Conservation (phyloP, 352 stramenopile genomes). For the Pythium aristosporum region DNA sequence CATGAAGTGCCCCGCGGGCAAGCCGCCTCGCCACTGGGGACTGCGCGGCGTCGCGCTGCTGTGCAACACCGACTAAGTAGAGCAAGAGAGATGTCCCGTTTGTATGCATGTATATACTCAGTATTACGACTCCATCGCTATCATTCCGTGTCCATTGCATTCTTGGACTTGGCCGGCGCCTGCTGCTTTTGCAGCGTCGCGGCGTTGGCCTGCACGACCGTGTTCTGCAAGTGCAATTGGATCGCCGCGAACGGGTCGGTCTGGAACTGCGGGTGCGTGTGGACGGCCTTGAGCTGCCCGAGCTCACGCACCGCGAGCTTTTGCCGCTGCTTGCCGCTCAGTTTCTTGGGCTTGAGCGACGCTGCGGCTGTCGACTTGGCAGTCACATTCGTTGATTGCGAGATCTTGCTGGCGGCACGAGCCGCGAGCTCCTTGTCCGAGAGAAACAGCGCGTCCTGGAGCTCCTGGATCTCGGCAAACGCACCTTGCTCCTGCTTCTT, state of each 20-base stretch:
- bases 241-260: constrained; percentile 84
- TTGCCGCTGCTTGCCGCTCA: constrained; percentile 83
- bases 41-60: constrained; percentile 92
- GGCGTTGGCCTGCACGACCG: constrained; percentile 78
- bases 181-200: constrained; percentile 37
- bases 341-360: constrained; percentile 35
- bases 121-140: too few species aligned
- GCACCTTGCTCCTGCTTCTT: constrained; percentile 53
- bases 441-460: constrained; percentile 72
- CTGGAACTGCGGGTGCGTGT: constrained; percentile 80
- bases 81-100: neutral
- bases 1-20: constrained; percentile 86
- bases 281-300: constrained; percentile 81
- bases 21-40: constrained; percentile 93
- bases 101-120: constrained; percentile 7
- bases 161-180: constrained; percentile 11
- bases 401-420: constrained; percentile 24
- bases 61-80: constrained; percentile 90
- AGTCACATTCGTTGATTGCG: constrained; percentile 28
- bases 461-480: constrained; percentile 69
- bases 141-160: constrained; percentile 34
- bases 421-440: constrained; percentile 39
- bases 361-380: neutral
- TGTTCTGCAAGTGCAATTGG: constrained; percentile 85
- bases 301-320: constrained; percentile 82